Percentiles rank a stretch among this genome's conserved stretches.
These are phyloP conservation scores for Microsporum ferrugineum DNA, from an alignment of 2,329 filamentous ascomycete genomes.

Conservation along the genomic window DNA sequence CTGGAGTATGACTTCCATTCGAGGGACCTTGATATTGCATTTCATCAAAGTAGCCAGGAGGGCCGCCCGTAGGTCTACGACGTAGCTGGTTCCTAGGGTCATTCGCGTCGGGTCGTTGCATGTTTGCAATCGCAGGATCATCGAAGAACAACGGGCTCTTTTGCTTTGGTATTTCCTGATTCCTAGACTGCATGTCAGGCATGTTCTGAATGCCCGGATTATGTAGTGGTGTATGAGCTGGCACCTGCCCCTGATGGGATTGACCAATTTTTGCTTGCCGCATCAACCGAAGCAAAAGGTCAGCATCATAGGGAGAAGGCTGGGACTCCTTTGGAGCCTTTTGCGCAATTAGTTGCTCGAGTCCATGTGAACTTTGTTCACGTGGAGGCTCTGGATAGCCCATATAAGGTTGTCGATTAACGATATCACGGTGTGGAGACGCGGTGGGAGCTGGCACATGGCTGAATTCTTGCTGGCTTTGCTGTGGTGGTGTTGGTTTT, in stretches of 20 bases:
- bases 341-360: slow-evolving; percentile 23
- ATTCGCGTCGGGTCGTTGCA: slow-evolving; percentile 28
- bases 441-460: slow-evolving; percentile 19
- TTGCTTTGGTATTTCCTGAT: slow-evolving; percentile 25
- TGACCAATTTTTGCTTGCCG: slow-evolving; percentile 40
- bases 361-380: slow-evolving; percentile 17
- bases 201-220: slow-evolving; percentile 25
- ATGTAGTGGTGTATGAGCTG: slow-evolving; percentile 23
- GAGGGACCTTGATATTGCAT: slow-evolving; percentile 23
- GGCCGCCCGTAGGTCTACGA: slow-evolving; percentile 29
- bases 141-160: slow-evolving; percentile 32
- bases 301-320: slow-evolving; percentile 52
- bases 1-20: slow-evolving; percentile 25
- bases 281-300: slow-evolving; percentile 80
- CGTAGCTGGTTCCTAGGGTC: slow-evolving; percentile 25
- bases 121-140: slow-evolving; percentile 34
- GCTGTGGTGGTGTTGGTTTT: slow-evolving; percentile 19
- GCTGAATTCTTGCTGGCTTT: slow-evolving; percentile 16
- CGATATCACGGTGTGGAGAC: slow-evolving; percentile 24
- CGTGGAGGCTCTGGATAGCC: slow-evolving; percentile 18
- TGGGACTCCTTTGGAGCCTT: slow-evolving; percentile 25
- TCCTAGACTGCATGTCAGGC: slow-evolving; percentile 23
- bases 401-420: slow-evolving; percentile 25
- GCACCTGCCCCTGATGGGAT: slow-evolving; percentile 18
- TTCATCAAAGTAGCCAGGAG: slow-evolving; percentile 33